Evolutionary conservation across 495 filamentous ascomycete genomes (phyloP).

Genomic region (Echria macrotheca): DNA sequence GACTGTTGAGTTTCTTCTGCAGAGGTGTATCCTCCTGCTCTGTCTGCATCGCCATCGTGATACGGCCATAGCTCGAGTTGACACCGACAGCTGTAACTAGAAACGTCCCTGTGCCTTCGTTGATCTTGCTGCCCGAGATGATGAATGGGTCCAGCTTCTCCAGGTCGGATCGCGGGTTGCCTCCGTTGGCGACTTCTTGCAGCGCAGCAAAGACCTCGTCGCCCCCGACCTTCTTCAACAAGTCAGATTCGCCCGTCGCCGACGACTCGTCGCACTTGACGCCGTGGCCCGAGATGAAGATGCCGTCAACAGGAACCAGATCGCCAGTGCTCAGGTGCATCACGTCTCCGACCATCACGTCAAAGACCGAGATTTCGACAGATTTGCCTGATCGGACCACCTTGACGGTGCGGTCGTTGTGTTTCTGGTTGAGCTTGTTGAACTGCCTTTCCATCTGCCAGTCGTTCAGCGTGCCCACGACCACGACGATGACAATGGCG

Average conservation of each 20-base stretch:
- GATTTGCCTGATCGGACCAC: conserved; percentile 72
- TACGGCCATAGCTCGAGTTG: conserved; percentile 83
- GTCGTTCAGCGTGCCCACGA: conserved; percentile 70
- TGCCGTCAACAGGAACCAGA: conserved; percentile 68
- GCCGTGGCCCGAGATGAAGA: conserved; percentile 64
- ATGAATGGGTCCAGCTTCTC: conserved; percentile 91
- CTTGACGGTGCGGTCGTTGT: conserved; percentile 75
- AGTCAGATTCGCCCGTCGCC: conserved; percentile 78
- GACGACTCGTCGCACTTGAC: conserved; percentile 79
- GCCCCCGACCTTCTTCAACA: conserved; percentile 64
- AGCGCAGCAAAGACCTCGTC: conserved; percentile 77
- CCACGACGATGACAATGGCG: conserved; percentile 69
- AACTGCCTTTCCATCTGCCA: conserved; percentile 83
- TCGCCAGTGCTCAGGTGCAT: conserved; percentile 70
- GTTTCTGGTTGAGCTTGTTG: conserved; percentile 69
- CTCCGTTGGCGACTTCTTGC: conserved; percentile 44
- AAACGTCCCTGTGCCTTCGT: conserved; percentile 85
- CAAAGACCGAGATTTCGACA: conserved; percentile 62
- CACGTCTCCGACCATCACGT: conserved; percentile 69
- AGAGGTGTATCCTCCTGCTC: conserved; percentile 87
- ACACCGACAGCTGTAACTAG: conserved; percentile 81
- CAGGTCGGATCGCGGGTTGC: conserved; percentile 47
- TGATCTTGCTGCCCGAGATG: conserved; percentile 85
- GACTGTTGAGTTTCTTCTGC: conserved; percentile 80
- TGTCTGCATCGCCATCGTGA: conserved; percentile 87